These are phyloP conservation scores for Melanomma pulvis-pyrius DNA, from an alignment of 495 filamentous ascomycete genomes.

Conservation along the genomic window DNA sequence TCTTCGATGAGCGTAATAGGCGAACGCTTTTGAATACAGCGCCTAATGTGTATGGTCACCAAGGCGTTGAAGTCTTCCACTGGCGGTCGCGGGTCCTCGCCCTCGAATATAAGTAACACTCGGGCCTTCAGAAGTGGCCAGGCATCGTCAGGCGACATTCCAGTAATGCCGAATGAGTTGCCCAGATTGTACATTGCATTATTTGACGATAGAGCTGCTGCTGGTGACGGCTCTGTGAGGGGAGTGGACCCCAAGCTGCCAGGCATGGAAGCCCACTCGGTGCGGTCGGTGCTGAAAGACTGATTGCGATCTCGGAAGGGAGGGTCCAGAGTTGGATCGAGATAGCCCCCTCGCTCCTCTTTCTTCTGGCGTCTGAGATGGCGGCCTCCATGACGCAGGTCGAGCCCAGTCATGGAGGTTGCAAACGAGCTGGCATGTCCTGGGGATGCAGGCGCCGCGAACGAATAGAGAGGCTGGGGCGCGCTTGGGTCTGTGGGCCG, in stretches of 20 bases:
- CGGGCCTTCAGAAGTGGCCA: constrained; percentile 94
- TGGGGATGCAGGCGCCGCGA: constrained; percentile 69
- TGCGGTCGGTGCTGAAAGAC: constrained; percentile 43
- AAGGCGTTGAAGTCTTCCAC: constrained; percentile 94
- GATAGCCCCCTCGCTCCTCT: constrained; percentile 67
- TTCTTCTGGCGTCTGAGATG: constrained; percentile 88
- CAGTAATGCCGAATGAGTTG: constrained; percentile 66
- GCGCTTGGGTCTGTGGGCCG: constrained; percentile 81
- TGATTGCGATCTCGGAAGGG: constrained; percentile 37
- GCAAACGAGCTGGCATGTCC: constrained; percentile 66
- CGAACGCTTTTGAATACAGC: constrained; percentile 46
- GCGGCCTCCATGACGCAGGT: constrained; percentile 81
- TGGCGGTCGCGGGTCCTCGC: constrained; percentile 82
- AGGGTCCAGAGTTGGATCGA: constrained; percentile 45
- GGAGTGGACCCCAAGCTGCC: constrained; percentile 26
- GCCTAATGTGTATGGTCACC: constrained; percentile 53
- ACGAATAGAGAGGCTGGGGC: constrained; percentile 82
- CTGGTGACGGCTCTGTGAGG: constrained; percentile 34
- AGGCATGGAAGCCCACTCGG: constrained; percentile 34
- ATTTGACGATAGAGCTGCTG: constrained; percentile 9
- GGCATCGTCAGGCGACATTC: constrained; percentile 85
- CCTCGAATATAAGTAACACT: constrained; percentile 88
- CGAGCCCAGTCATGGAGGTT: constrained; percentile 79
- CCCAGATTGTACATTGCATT: constrained; percentile 36
- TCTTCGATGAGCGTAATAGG: constrained; percentile 41